Base-by-base conservation (phyloP, 306 rosid genomes). In the Hippophae gyantsensis region DNA sequence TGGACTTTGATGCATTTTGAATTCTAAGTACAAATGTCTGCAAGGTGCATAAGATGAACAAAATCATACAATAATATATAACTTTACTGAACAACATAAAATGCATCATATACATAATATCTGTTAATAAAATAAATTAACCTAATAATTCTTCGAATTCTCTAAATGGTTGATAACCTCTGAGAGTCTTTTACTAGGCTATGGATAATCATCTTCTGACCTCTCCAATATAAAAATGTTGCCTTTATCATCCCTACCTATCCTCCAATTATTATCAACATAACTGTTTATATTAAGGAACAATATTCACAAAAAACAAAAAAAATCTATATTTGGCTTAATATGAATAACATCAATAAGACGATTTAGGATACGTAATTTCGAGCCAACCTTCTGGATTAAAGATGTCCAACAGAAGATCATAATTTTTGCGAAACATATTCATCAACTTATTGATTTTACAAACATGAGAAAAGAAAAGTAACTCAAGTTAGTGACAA, bases 351-450 rank as follows among this genome's bases (percentile, higher is more conserved):
- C 9, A 54, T 60, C 44, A 18, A 1, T 42, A 6, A 18, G 14
- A 26, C 38, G 6, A 41, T 52, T 59, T 18, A 86, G 95, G 97
- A 89, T 86, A 89, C 95, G 93, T 89, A 68, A 84, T 86, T 62
- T 89, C 97, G 11, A 86, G 89, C 97, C 97, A 89, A 63, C 95
- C 97, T 56, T 89, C 83, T 45, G 97, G 95, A 67, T 86, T 89
- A 87, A 89, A 89, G 76, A 89, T 82, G 62, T 82, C 63, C 51
- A 89, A 78, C 69, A 89, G 78, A 78, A 89, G 65, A 78, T 84
- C 79, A 56, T 78, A 86, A 62, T 84, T 89, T 76, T 84, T 89
- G 69, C 69, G 80, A 58, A 89, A 89, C 70, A 84, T 45, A 55
- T 80, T 76, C 97, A 86, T 84, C 75, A 89, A 66, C 97, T 32